Conservation (phyloP, 139 green algal species). For the Chlorella sp. region DNA sequence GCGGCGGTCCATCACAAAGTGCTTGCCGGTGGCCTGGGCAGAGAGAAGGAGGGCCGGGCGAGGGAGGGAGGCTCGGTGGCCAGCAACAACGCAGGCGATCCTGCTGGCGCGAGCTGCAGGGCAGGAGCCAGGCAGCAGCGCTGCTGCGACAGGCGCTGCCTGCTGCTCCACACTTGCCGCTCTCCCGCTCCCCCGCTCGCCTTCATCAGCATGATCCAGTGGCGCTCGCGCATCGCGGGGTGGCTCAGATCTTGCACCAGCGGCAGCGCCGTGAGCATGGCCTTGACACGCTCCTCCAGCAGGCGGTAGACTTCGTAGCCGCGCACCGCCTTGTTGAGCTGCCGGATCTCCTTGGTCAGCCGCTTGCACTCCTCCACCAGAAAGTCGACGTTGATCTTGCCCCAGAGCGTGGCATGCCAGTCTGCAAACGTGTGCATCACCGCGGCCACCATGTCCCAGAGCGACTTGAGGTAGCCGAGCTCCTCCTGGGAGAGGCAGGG, state of each 20-base stretch:
- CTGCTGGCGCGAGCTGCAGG: too few species aligned
- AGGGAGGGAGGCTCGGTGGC: too few species aligned
- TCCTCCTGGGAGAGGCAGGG: slow-evolving; percentile 64
- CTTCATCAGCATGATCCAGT: slow-evolving; percentile 89
- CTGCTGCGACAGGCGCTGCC: too few species aligned
- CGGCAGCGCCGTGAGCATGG: slow-evolving; percentile 84
- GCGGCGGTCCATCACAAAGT: slow-evolving; percentile 82
- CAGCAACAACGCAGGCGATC: too few species aligned
- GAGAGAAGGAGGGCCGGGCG: too few species aligned
- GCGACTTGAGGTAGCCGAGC: slow-evolving; percentile 77
- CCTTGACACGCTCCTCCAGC: slow-evolving; percentile 85
- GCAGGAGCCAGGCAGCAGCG: too few species aligned
- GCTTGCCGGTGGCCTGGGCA: slow-evolving; percentile 82
- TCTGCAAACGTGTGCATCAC: slow-evolving; percentile 84
- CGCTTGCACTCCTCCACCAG: slow-evolving; percentile 87
- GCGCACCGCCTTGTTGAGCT: slow-evolving; percentile 78
- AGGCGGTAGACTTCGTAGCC: slow-evolving; percentile 80
- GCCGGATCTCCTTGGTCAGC: slow-evolving; percentile 84
- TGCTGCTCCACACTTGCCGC: too few species aligned
- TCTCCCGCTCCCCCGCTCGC: background rate
- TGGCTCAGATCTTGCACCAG: slow-evolving; percentile 88
- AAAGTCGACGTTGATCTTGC: slow-evolving; percentile 85
- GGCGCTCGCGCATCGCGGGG: slow-evolving; percentile 86
- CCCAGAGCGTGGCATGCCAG: slow-evolving; percentile 87
- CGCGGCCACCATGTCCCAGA: slow-evolving; percentile 80